Conservation (phyloP, 2,329 filamentous ascomycete species). For the Mycocentrospora acerina region DNA sequence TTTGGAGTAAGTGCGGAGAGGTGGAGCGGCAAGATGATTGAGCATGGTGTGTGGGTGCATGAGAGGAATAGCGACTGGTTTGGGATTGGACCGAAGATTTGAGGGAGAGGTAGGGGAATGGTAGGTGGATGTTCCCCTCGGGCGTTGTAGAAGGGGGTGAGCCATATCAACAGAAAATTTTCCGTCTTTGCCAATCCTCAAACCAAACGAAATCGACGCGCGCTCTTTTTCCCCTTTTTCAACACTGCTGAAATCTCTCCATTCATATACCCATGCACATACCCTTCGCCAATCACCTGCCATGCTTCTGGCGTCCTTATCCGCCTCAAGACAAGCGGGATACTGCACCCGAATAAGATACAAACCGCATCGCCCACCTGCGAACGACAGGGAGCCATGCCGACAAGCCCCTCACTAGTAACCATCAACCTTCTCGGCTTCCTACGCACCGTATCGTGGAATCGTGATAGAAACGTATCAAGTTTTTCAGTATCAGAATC, state of each 20-base stretch:
- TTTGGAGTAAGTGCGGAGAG: constrained; percentile 14
- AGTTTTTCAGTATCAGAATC: constrained; percentile 14
- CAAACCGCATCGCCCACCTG: constrained; percentile 32
- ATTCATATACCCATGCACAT: constrained; percentile 32
- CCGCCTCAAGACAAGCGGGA: constrained; percentile 36
- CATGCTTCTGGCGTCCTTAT: constrained; percentile 15
- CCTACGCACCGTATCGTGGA: constrained; percentile 31
- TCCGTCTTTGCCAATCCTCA: too few species aligned
- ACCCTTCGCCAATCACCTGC: constrained; percentile 32
- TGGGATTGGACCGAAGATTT: constrained; percentile 18
- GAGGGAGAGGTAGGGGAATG: too few species aligned
- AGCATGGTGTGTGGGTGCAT: constrained; percentile 25
- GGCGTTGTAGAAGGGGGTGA: too few species aligned
- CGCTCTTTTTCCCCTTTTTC: constrained; percentile 11
- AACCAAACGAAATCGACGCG: constrained; percentile 13
- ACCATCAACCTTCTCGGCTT: constrained; percentile 33
- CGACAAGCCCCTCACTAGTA: constrained; percentile 24
- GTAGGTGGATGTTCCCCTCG: too few species aligned
- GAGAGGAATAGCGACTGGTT: constrained; percentile 17
- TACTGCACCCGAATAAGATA: constrained; percentile 39
- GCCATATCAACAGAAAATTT: too few species aligned
- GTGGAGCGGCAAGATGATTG: constrained; percentile 7
- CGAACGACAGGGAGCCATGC: constrained; percentile 32
- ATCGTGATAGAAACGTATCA: constrained; percentile 30
- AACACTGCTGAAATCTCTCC: constrained; percentile 21